A percentile compares a stretch with the other conserved stretches of the same genome.
phyloP scores from a whole-genome alignment of 495 filamentous ascomycete species.

The Bathelium albidoporum region DNA sequence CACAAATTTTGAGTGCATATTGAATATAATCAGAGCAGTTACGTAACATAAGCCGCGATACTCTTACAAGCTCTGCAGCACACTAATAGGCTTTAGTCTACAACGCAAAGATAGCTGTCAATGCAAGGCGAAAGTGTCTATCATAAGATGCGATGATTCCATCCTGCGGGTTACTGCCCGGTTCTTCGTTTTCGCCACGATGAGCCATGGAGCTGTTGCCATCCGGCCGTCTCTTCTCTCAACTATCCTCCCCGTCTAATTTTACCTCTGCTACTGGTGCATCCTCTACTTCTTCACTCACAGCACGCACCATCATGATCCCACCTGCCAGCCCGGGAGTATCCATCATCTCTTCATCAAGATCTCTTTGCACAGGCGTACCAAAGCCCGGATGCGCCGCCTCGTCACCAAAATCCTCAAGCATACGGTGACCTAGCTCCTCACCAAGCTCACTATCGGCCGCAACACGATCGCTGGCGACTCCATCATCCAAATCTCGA shows the following conservation, averaged over 20 bases:
- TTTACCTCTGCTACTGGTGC: conserved; percentile 5
- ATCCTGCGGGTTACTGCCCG: too few relatives aligned
- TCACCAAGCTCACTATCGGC: neutral
- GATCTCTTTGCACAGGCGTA: neutral
- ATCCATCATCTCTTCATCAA: neutral
- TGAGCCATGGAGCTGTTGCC: too few relatives aligned
- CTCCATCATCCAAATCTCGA: too few relatives aligned
- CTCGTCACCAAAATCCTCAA: conserved; percentile 11
- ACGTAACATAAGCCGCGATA: neutral
- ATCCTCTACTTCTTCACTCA: neutral
- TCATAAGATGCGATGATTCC: neutral
- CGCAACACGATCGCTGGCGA: conserved; percentile 4
- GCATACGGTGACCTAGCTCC: conserved; percentile 1
- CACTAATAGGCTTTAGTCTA: too few relatives aligned
- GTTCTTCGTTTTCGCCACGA: too few relatives aligned
- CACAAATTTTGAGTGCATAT: too few relatives aligned
- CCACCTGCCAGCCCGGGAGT: neutral
- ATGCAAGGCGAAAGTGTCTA: neutral
- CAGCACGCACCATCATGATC: neutral
- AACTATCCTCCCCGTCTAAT: neutral
- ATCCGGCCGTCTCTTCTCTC: neutral
- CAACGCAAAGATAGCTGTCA: neutral
- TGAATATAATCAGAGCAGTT: too few relatives aligned
- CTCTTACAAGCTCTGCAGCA: neutral
- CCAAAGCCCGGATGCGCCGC: neutral